These are phyloP conservation scores for Cymbopogon flexuosus DNA, from an alignment of 202 grass and related monocot species.

Conservation along the genomic window DNA sequence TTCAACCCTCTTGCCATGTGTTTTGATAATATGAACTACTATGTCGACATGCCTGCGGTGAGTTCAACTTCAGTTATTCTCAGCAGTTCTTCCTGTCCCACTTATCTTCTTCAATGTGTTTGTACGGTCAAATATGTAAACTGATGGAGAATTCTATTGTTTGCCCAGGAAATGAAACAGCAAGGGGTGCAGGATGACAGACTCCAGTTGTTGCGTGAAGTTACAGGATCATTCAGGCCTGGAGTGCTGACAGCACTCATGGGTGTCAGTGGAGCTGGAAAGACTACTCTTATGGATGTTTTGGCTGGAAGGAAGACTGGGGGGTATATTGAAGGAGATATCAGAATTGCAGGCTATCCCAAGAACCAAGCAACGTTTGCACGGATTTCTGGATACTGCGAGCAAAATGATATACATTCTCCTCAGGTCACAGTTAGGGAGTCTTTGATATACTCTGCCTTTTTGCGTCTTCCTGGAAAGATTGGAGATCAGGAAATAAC, in stretches of 20 bases:
- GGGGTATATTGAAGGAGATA: constrained; percentile 98
- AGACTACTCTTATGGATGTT: constrained; percentile 98
- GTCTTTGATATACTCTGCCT: constrained; percentile 93
- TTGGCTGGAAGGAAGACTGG: constrained; percentile 94
- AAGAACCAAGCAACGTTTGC: constrained; percentile 97
- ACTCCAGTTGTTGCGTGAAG: constrained; percentile 76
- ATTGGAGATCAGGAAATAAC: constrained; percentile 72
- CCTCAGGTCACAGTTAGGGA: constrained; percentile 96
- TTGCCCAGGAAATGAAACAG: constrained; percentile 90
- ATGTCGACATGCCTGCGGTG: constrained; percentile 88
- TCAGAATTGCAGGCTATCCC: constrained; percentile 76
- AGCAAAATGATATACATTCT: constrained; percentile 99
- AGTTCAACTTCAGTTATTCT: constrained; percentile 37
- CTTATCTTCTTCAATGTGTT: constrained; percentile 9
- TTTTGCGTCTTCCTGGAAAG: constrained; percentile 70
- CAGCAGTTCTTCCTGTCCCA: constrained; percentile 9
- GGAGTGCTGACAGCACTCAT: constrained; percentile 92
- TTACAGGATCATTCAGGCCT: constrained; percentile 83
- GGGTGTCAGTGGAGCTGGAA: constrained; percentile 98
- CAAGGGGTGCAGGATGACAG: constrained; percentile 87
- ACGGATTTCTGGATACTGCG: constrained; percentile 96
- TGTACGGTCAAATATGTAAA: not conserved
- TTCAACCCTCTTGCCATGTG: constrained; percentile 89
- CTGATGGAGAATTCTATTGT: constrained; percentile 27
- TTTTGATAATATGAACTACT: constrained; percentile 89